Conservation (phyloP, 345 rosid species). For the Combretum micranthum region DNA sequence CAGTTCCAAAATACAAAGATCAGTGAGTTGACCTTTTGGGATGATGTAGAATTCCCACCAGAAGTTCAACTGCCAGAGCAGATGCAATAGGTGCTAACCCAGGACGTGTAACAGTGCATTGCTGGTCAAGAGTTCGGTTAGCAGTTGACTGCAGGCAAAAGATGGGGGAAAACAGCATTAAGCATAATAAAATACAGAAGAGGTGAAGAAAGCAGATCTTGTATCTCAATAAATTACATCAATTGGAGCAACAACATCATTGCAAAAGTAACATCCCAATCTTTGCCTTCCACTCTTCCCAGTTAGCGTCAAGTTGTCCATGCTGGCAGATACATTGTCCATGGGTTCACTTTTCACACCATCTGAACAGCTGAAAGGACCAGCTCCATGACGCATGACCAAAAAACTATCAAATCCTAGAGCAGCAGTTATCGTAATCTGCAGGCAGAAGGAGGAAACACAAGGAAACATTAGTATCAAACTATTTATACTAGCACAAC, state of each 20-base stretch:
- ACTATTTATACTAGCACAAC: neutral
- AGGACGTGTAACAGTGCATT: constrained; percentile 97
- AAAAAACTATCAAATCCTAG: constrained; percentile 93
- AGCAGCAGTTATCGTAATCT: constrained; percentile 89
- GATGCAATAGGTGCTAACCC: constrained; percentile 96
- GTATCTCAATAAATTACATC: constrained; percentile 50
- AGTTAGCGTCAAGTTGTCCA: constrained; percentile 33
- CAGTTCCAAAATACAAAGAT: neutral
- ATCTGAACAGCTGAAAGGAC: constrained; percentile 36
- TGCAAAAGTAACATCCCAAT: constrained; percentile 97
- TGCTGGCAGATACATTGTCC: constrained; percentile 24
- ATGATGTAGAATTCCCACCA: constrained; percentile 76
- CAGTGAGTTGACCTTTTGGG: constrained; percentile 58
- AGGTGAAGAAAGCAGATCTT: neutral
- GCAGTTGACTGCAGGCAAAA: constrained; percentile 68
- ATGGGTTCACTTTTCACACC: constrained; percentile 24
- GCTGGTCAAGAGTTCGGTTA: constrained; percentile 91
- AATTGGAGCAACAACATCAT: constrained; percentile 89
- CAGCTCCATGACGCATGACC: constrained; percentile 98
- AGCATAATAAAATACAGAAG: constrained; percentile 2
- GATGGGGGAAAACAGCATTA: constrained; percentile 9
- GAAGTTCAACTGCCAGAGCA: constrained; percentile 81
- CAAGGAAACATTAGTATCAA: constrained; percentile 1
- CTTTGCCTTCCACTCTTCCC: constrained; percentile 39
- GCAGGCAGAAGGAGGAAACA: constrained; percentile 13